phyloP scores from a whole-genome alignment of 371 early-diverging fungal species.

The Actinomucor elegans region DNA sequence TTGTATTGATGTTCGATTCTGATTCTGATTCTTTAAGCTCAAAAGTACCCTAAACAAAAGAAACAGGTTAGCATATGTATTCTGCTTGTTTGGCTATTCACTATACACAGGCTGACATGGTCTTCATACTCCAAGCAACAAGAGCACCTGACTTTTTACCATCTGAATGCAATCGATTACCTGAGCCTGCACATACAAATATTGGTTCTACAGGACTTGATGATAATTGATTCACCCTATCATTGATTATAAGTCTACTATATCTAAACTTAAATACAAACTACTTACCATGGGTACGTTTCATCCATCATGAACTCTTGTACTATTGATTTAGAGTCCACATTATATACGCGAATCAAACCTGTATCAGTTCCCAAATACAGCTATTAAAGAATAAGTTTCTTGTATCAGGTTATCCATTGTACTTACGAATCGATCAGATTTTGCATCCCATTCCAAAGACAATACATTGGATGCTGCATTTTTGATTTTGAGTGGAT shows the following conservation, averaged over 20 bases:
- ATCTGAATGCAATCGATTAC: slow-evolving; percentile 24
- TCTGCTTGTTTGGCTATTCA: no score
- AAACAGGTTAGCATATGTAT: no score
- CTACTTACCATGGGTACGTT: slow-evolving; percentile 49
- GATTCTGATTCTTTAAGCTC: slow-evolving; percentile 22
- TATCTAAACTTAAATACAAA: neutral
- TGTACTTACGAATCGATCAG: slow-evolving; percentile 49
- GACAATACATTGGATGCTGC: slow-evolving; percentile 51
- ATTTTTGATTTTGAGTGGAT: slow-evolving; percentile 53
- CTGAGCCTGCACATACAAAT: slow-evolving; percentile 53
- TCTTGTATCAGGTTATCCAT: neutral
- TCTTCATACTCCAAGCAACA: slow-evolving; percentile 62
- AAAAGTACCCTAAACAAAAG: slow-evolving; percentile 36
- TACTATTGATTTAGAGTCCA: slow-evolving; percentile 57
- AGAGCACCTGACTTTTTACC: slow-evolving; percentile 40
- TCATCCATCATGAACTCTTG: slow-evolving; percentile 59
- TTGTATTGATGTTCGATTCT: slow-evolving; percentile 46
- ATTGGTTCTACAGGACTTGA: slow-evolving; percentile 63
- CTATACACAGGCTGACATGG: slow-evolving; percentile 55
- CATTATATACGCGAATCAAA: slow-evolving; percentile 57
- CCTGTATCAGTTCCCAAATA: slow-evolving; percentile 61
- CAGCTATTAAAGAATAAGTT: slow-evolving; percentile 27
- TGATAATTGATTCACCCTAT: slow-evolving; percentile 54
- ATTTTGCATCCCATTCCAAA: slow-evolving; percentile 64
- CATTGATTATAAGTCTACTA: neutral